Conservation (phyloP, 257 asterid species). For the Solanum gandarillasii region DNA sequence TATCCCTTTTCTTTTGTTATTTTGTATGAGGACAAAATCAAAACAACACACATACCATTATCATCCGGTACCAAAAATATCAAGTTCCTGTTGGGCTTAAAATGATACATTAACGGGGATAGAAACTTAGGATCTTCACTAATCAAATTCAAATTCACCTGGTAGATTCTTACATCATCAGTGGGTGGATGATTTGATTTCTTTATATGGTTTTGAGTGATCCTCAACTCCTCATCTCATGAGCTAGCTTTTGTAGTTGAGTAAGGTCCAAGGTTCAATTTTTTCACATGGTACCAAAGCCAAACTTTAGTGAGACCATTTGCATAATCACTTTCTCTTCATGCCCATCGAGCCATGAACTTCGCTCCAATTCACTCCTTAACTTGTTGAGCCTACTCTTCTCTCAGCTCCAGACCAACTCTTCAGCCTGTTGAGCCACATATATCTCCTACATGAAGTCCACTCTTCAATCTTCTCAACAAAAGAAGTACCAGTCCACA, state of each 20-base stretch:
- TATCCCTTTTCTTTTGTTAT: background rate
- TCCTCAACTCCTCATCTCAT: background rate
- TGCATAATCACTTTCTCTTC: background rate
- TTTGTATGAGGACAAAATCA: background rate
- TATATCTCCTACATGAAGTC: background rate
- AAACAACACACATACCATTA: background rate
- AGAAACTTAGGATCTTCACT: background rate
- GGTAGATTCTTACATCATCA: background rate
- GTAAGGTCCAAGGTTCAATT: background rate
- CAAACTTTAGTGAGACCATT: background rate
- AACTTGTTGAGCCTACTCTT: background rate
- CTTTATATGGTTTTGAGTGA: background rate
- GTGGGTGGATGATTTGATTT: background rate
- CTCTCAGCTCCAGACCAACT: background rate
- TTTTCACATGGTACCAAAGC: background rate
- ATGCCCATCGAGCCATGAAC: background rate
- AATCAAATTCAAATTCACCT: background rate
- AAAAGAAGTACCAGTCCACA: background rate
- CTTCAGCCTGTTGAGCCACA: background rate
- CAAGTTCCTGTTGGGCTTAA: background rate
- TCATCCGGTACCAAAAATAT: background rate
- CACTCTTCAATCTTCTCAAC: background rate
- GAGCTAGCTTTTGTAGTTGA: background rate
- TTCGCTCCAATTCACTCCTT: background rate
- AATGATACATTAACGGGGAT: background rate